Evolutionary conservation across 1,139 yeast genomes (phyloP).

Genomic region (Geotrichum candidum): DNA sequence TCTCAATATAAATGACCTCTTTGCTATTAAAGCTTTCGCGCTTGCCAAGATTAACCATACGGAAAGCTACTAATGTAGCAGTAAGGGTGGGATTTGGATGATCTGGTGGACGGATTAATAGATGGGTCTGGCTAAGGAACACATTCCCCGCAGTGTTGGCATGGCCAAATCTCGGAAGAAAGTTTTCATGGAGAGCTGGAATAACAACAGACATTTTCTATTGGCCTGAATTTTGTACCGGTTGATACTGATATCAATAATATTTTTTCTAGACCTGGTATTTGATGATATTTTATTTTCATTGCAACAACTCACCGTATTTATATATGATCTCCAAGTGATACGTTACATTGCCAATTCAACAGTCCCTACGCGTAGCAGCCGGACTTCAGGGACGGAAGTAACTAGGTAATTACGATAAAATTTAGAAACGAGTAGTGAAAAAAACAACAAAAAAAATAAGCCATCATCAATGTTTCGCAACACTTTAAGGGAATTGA

Average conservation of each 20-base stretch:
- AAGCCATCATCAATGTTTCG: neutral
- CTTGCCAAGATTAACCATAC: neutral
- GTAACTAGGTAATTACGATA: neutral
- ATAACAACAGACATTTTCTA: neutral
- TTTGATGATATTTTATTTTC: no score
- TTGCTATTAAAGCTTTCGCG: neutral
- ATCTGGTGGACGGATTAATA: neutral
- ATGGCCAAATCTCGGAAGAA: neutral
- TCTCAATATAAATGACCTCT: neutral
- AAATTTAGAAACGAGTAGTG: neutral
- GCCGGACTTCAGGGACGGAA: neutral
- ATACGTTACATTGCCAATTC: neutral
- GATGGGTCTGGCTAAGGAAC: neutral
- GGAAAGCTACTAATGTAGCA: neutral
- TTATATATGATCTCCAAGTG: neutral
- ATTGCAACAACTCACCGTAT: neutral
- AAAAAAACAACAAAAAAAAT: neutral
- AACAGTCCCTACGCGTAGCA: neutral
- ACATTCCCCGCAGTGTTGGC: neutral
- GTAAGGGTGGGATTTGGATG: neutral
- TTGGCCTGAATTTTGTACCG: neutral
- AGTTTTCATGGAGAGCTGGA: neutral
- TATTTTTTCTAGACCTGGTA: neutral
- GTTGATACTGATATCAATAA: neutral
- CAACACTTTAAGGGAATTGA: no score